Evolutionary conservation across 805 yeast genomes (phyloP), one percentile per base, ranked within the genome.

Genomic region (Teunomyces aglyptinius): DNA sequence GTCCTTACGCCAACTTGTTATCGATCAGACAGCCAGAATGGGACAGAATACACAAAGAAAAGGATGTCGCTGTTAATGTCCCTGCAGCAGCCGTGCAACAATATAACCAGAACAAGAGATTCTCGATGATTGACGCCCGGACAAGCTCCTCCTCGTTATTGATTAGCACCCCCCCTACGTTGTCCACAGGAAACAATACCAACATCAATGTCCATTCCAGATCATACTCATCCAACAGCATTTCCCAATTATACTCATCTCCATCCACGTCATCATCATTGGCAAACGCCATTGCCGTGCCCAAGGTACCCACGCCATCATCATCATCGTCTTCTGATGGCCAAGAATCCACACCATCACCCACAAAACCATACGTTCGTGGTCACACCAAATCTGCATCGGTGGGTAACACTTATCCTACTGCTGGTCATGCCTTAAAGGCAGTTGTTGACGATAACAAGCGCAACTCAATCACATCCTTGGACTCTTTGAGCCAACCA

Each of bases 1-100:
- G 85, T n/a, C 86, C 89, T 2, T 90, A 92, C 68, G 82, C 83
- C 11, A 83, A 83, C 54, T 86, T 91, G 70, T 70, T 94, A 53
- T 81, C 94, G 0, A 85, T 90, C 26, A 80, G 92, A 15, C 96
- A 96, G 35, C 76, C 79, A 3, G 97, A 92, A 62, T 94, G 97
- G 97, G 98, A 92, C 63, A 73, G 73, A 46, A 71, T 73, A 45
- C 73, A 65, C 47, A 51, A 60, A 27, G 72, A 68, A 55, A 59
- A 64, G 41, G 43, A 44, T 24, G 38, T 49, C n/a, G 40, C 50
- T 4, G 40, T 31, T 38, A 19, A 22, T 8, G 49, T 36, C n/a
- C 49, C 45, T 19, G 49, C 47, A 11, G 44, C 38, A 6, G 33
- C 33, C 5, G 33, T 31, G 16, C 49, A 26, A 12, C 50, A 48